Evolutionary conservation across 225 moss, liverwort and hornwort genomes (phyloP).

Genomic region (Lunularia cruciata): DNA sequence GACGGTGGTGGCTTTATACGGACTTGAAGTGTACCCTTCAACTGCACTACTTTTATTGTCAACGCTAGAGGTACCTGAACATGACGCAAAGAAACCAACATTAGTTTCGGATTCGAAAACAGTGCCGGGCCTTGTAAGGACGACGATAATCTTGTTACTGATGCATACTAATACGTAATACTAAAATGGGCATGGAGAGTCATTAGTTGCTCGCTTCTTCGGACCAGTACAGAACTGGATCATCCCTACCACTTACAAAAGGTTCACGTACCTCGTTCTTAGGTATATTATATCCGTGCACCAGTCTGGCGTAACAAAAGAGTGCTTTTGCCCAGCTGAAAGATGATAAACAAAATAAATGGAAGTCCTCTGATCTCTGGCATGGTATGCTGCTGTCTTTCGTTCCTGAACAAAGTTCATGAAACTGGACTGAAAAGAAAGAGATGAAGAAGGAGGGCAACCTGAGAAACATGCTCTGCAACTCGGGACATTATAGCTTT

Average conservation of each 20-base stretch:
- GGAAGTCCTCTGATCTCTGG: constrained; percentile 35
- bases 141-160: too few species aligned
- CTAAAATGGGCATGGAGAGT: too few species aligned
- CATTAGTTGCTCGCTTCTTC: too few species aligned
- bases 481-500: constrained; percentile 80
- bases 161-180: too few species aligned
- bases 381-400: constrained; percentile 22
- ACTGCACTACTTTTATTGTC: constrained; percentile 65
- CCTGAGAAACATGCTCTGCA: constrained; percentile 94
- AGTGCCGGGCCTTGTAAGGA: too few species aligned
- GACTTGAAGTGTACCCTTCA: constrained; percentile 74
- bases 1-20: constrained; percentile 87
- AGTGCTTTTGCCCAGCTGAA: constrained; percentile 38
- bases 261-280: constrained; percentile 36
- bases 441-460: constrained; percentile 30
- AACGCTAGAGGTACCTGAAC: constrained; percentile 77
- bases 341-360: constrained; percentile 40
- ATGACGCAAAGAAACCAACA: background rate
- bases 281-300: constrained; percentile 35
- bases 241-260: background rate
- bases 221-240: too few species aligned
- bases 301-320: constrained; percentile 37
- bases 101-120: too few species aligned
- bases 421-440: constrained; percentile 30
- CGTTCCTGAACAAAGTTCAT: constrained; percentile 30